phyloP scores from a whole-genome alignment of 495 filamentous ascomycete genomes.

The Hamigera avellanea region DNA sequence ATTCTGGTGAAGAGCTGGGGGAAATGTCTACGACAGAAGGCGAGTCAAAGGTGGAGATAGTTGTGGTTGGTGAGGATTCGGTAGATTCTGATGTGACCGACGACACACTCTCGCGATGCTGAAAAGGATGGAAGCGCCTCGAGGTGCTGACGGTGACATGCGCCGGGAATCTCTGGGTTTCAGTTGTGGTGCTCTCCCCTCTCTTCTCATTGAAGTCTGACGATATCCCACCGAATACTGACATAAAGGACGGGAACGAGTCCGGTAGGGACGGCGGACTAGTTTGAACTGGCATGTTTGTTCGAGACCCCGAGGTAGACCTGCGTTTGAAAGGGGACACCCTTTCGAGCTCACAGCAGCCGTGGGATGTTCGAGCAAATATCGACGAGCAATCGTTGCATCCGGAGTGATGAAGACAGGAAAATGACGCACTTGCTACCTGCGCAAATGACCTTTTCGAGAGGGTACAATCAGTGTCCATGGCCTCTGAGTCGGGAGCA shows the following conservation, averaged over 20 bases:
- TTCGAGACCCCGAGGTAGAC: constrained; percentile 9
- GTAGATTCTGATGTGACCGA: constrained; percentile 75
- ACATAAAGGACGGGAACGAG: constrained; percentile 64
- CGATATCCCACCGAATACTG: constrained; percentile 41
- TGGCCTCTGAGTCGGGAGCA: background rate
- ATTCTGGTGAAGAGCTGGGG: constrained; percentile 85
- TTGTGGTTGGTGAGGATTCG: constrained; percentile 91
- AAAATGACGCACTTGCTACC: constrained; percentile 27
- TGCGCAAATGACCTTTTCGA: constrained; percentile 33
- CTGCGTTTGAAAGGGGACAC: constrained; percentile 18
- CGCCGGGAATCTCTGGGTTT: constrained; percentile 3
- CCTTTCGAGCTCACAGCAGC: constrained; percentile 14
- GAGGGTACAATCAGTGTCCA: constrained; percentile 22
- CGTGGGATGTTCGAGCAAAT: constrained; percentile 8
- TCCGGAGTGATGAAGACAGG: constrained; percentile 13
- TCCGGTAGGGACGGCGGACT: constrained; percentile 38
- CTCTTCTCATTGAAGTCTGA: constrained; percentile 17
- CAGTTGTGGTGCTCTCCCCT: constrained; percentile 12
- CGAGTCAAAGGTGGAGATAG: constrained; percentile 85
- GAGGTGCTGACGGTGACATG: constrained; percentile 22
- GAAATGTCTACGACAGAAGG: constrained; percentile 82
- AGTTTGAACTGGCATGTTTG: constrained; percentile 36
- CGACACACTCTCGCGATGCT: constrained; percentile 41
- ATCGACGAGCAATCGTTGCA: constrained; percentile 10
- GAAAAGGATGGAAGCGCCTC: constrained; percentile 19